phyloP scores from a whole-genome alignment of 495 filamentous ascomycete species.

The Cercophora newfieldiana region DNA sequence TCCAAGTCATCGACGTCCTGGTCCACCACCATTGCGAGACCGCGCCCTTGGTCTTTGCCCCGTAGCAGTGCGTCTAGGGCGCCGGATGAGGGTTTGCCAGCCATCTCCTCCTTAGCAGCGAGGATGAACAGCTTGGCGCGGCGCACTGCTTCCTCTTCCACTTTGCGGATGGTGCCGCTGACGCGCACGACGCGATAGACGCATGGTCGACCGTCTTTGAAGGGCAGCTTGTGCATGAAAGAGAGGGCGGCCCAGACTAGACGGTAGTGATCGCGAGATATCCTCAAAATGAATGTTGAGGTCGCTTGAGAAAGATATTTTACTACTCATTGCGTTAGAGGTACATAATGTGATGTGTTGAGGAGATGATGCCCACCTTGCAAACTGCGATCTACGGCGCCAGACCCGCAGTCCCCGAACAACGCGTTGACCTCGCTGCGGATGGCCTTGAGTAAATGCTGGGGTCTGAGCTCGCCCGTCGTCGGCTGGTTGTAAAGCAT shows the following conservation, averaged over 20 bases:
- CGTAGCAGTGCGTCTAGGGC: slow-evolving; percentile 45
- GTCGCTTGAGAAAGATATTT: slow-evolving; percentile 94
- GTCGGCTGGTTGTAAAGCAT: slow-evolving; percentile 77
- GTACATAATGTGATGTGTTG: background rate
- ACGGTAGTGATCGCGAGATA: slow-evolving; percentile 74
- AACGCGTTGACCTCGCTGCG: slow-evolving; percentile 65
- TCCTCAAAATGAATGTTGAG: slow-evolving; percentile 85
- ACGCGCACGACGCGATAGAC: slow-evolving; percentile 86
- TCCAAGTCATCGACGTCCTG: slow-evolving; percentile 48
- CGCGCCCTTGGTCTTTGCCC: slow-evolving; percentile 32
- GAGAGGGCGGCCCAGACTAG: slow-evolving; percentile 88
- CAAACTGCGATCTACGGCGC: slow-evolving; percentile 62
- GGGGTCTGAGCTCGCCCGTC: slow-evolving; percentile 61
- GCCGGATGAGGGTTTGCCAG: slow-evolving; percentile 33
- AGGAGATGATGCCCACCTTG: slow-evolving; percentile 51
- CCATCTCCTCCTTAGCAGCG: slow-evolving; percentile 52
- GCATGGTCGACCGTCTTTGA: slow-evolving; percentile 57
- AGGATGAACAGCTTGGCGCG: slow-evolving; percentile 71
- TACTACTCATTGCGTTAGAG: slow-evolving; percentile 50
- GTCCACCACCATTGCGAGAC: slow-evolving; percentile 41
- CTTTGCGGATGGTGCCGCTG: slow-evolving; percentile 91
- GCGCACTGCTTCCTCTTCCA: slow-evolving; percentile 82
- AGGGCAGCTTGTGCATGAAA: slow-evolving; percentile 71
- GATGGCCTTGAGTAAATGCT: slow-evolving; percentile 65
- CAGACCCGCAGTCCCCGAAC: slow-evolving; percentile 91